Conservation (phyloP, 75 land plant species). For the Larix kaempferi region DNA sequence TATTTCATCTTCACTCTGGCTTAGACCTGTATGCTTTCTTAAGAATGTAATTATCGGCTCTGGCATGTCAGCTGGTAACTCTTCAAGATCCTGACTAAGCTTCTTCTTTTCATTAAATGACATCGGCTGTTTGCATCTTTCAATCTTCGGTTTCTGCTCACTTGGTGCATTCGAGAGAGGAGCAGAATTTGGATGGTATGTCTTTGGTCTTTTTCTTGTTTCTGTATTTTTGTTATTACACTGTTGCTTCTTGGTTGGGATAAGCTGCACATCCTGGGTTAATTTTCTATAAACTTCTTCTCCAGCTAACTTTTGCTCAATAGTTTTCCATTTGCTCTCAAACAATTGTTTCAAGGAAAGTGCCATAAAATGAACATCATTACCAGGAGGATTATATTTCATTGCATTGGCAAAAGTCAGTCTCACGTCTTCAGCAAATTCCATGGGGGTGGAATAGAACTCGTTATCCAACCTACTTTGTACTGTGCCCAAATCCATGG, state of each 20-base stretch:
- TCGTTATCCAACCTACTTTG: slow-evolving; percentile 19
- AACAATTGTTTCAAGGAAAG: slow-evolving; percentile 18
- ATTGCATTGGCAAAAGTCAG: slow-evolving; percentile 45
- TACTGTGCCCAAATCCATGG: slow-evolving; percentile 48
- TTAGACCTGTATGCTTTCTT: slow-evolving; percentile 18
- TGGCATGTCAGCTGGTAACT: slow-evolving; percentile 19
- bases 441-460: slow-evolving; percentile 17
- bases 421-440: slow-evolving; percentile 39
- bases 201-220: slow-evolving; percentile 22
- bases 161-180: not conserved
- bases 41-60: slow-evolving; percentile 23
- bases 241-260: slow-evolving; percentile 9
- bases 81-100: slow-evolving; percentile 24
- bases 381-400: slow-evolving; percentile 44
- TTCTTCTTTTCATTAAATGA: slow-evolving; percentile 16
- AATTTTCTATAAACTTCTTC: slow-evolving; percentile 21
- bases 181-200: slow-evolving; percentile 15
- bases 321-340: slow-evolving; percentile 33
- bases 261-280: slow-evolving; percentile 9
- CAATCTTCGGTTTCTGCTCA: not conserved
- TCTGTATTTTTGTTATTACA: slow-evolving; percentile 1
- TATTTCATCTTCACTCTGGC: slow-evolving; percentile 33
- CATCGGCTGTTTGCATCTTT: not conserved
- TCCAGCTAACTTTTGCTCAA: slow-evolving; percentile 25
- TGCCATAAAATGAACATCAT: slow-evolving; percentile 42